A percentile compares a stretch with the other conserved stretches of the same genome.
Conservation (phyloP, 139 green algal species). For the Closterium sp. region DNA sequence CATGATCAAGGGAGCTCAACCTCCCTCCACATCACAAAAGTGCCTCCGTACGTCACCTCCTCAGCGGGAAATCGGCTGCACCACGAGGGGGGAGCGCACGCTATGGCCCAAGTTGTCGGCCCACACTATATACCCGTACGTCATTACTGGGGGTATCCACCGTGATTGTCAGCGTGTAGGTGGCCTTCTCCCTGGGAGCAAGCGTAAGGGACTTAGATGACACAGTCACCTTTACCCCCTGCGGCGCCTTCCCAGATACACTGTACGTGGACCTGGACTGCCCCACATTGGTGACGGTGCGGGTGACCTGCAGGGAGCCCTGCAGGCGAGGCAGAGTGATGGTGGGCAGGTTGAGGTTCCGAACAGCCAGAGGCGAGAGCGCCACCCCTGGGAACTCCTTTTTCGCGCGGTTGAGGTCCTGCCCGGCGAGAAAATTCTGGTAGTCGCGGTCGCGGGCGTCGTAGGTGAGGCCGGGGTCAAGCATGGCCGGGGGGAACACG, state of each 20-base stretch:
- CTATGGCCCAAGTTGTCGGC: neutral
- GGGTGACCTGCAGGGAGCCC: neutral
- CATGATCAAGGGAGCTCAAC: no score
- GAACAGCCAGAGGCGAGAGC: neutral
- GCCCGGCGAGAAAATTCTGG: neutral
- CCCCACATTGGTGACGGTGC: neutral
- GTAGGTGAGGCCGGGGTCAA: neutral
- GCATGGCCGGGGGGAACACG: neutral
- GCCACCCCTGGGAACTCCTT: neutral
- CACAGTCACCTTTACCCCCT: neutral
- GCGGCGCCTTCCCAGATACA: neutral
- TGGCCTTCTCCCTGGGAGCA: neutral
- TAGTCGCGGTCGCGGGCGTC: neutral
- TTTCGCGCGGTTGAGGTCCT: neutral
- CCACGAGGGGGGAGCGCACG: neutral
- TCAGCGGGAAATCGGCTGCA: neutral
- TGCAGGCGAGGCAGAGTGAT: neutral
- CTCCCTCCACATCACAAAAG: no score
- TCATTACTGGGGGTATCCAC: neutral
- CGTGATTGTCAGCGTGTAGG: neutral
- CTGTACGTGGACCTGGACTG: neutral
- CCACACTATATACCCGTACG: neutral
- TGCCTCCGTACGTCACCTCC: no score
- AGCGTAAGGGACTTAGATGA: neutral
- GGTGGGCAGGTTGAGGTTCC: neutral